Evolutionary conservation across 139 green algal species (phyloP), one percentile per base, ranked within the genome.

Genomic region (Micractinium conductrix): DNA sequence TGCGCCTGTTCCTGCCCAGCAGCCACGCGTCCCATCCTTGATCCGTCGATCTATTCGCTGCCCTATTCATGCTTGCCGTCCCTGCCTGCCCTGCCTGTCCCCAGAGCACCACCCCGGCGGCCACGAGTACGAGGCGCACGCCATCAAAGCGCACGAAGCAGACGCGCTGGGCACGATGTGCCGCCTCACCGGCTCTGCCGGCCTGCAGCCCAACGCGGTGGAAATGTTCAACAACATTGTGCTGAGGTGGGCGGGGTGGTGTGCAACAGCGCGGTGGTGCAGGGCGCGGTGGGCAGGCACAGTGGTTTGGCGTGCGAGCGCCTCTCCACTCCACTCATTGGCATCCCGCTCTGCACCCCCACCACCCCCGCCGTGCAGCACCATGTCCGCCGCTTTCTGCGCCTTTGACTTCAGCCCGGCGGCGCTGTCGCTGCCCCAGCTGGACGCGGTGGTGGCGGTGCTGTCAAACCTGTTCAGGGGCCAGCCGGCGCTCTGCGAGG

Each of bases 351-450:
- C n/a, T n/a, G n/a, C n/a, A n/a, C n/a, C n/a, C n/a, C n/a, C n/a
- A n/a, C n/a, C n/a, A n/a, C n/a, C n/a, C n/a, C n/a, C 12, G 6
- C 6, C 28, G 33, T 55, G 73, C 78, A 79, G 69, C 68, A 72
- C 72, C 30, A 42, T 85, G 68, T 62, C 74, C 4, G 88, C 82
- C 76, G 73, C 90, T 30, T 65, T 92, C 30, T 79, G 73, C 58
- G 91, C 91, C 16, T 95, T 92, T 62, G 81, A 89, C 43, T 84
- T 95, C 65, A 83, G 76, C 12, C 88, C 86, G 9, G 60, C 53
- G 37, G 44, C 37, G 30, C 48, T 93, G 68, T 74, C 86, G 12
- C 60, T 79, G 22, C 68, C 62, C 8, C 80, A 78, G 44, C 79
- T 86, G 58, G 79, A 80, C 4, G 30, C 28, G 24, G 80, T 93